These are phyloP conservation scores for grape (Vitis vinifera) DNA, from an alignment of 164 flowering plant genomes.

Conservation along the genomic window ASM3070453v1 NC_081815.1:2372501-2373000, in stretches of 20 bases:
- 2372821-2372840: constrained; percentile 18
- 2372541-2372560: not conserved
- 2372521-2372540: not conserved
- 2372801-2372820: constrained; percentile 59
- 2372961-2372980: not conserved
- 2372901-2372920: no score
- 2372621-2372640: constrained; percentile 18
- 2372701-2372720: constrained; percentile 32
- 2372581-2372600: not conserved
- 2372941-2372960: no score
- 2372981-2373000: constrained; percentile 50
- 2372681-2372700: constrained; percentile 12
- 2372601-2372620: constrained; percentile 23
- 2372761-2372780: constrained; percentile 29
- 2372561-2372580: constrained; percentile 2
- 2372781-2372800: constrained; percentile 43
- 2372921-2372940: not conserved
- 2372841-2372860: constrained; percentile 72
- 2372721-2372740: constrained; percentile 18
- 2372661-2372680: constrained; percentile 1
- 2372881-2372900: constrained; percentile 71
- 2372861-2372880: constrained; percentile 77
- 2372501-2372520: not conserved
- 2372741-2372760: constrained; percentile 28
- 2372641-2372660: constrained; percentile 9